Percentiles rank a stretch among this genome's conserved stretches.
Conservation (phyloP, 805 yeast species). For the Metschnikowia drakensbergensis region DNA sequence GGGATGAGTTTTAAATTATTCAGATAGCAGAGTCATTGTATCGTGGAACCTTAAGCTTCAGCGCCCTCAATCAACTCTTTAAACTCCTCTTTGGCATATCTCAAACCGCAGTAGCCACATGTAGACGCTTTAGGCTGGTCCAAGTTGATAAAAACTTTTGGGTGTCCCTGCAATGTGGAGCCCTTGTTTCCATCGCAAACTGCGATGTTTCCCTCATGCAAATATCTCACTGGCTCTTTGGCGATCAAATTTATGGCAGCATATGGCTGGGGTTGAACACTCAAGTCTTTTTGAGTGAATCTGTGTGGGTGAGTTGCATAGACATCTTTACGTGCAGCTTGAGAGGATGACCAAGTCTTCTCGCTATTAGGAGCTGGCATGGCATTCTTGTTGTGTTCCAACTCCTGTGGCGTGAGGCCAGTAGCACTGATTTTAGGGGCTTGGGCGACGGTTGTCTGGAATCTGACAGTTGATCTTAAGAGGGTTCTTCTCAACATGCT, state of each 20-base stretch:
- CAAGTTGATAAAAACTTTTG: constrained; percentile 74
- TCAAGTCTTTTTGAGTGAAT: constrained; percentile 67
- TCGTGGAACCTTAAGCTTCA: not conserved
- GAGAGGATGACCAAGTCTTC: constrained; percentile 68
- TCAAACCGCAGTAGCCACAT: constrained; percentile 79
- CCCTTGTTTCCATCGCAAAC: constrained; percentile 82
- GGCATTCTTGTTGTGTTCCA: constrained; percentile 25
- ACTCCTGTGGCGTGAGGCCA: constrained; percentile 19
- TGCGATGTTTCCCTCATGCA: constrained; percentile 55
- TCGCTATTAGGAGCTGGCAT: constrained; percentile 76
- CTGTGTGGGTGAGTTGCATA: constrained; percentile 51
- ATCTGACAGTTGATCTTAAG: constrained; percentile 9
- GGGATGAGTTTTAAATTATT: not conserved
- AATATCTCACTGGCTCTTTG: constrained; percentile 63
- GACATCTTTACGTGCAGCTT: constrained; percentile 56
- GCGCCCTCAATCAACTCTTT: constrained; percentile 36
- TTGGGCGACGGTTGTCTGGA: constrained; percentile 13
- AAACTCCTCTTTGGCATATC: constrained; percentile 55
- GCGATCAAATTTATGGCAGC: constrained; percentile 84
- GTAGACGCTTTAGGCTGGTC: constrained; percentile 69
- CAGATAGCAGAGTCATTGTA: not conserved
- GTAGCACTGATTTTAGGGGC: constrained; percentile 12
- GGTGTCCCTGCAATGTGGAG: constrained; percentile 71
- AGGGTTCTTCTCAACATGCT: constrained; percentile 10
- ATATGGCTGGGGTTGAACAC: constrained; percentile 69